Evolutionary conservation across 116 monocot genomes (phyloP).

Genomic region (Posidonia oceanica): DNA sequence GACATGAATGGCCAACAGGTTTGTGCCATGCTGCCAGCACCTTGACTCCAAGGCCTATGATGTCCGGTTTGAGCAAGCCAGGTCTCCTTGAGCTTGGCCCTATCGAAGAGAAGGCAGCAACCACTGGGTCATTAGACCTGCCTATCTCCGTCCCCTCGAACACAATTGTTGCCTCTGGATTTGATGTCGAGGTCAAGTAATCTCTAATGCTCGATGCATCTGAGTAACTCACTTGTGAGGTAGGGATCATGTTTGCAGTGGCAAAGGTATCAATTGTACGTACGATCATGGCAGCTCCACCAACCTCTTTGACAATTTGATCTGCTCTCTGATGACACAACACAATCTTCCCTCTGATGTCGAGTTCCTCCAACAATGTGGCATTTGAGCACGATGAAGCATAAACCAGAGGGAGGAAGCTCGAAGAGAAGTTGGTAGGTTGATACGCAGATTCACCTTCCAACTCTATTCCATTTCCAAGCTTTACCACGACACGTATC

Average conservation of each 20-base stretch:
- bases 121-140: not conserved
- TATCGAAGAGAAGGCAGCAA: slow-evolving; percentile 11
- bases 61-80: slow-evolving; percentile 13
- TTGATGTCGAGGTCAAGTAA: slow-evolving; percentile 32
- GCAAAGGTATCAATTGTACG: slow-evolving; percentile 13
- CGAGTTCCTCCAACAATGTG: slow-evolving; percentile 10
- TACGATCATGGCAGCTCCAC: not conserved
- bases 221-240: slow-evolving; percentile 46
- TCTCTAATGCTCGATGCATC: slow-evolving; percentile 29
- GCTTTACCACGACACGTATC: slow-evolving; percentile 17
- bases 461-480: slow-evolving; percentile 18
- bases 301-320: slow-evolving; percentile 16
- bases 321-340: slow-evolving; percentile 24
- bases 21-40: slow-evolving; percentile 20
- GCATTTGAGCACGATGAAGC: slow-evolving; percentile 1
- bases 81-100: slow-evolving; percentile 8
- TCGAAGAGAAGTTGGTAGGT: slow-evolving; percentile 19
- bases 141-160: slow-evolving; percentile 52
- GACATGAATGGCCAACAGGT: slow-evolving; percentile 29
- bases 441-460: slow-evolving; percentile 31
- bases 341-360: slow-evolving; percentile 28
- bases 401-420: slow-evolving; percentile 17
- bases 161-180: slow-evolving; percentile 1
- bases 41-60: slow-evolving; percentile 12
- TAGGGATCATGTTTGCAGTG: slow-evolving; percentile 16